Conservation (phyloP, 495 filamentous ascomycete genomes). For the Xylaria palmicola region DNA sequence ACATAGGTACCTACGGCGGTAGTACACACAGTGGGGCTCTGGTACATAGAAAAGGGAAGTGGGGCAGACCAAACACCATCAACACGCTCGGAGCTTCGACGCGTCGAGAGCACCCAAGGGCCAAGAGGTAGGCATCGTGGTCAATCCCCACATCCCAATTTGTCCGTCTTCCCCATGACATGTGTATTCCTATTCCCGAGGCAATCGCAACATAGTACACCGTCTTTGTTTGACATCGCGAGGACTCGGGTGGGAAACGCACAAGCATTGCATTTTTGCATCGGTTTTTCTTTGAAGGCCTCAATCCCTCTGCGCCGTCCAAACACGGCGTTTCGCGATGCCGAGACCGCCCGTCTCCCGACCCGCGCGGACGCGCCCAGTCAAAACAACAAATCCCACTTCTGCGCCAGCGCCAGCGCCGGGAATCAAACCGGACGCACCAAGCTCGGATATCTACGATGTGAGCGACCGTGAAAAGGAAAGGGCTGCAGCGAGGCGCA, state of each 20-base stretch:
- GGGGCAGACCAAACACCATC: slow-evolving; percentile 3
- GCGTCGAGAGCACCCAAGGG: slow-evolving; percentile 6
- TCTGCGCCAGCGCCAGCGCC: slow-evolving; percentile 15
- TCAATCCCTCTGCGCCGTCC: background rate
- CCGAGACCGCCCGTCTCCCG: slow-evolving; percentile 44
- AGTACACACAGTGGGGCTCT: no score
- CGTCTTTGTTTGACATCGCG: no score
- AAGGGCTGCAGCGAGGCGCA: slow-evolving; percentile 22
- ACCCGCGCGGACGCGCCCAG: slow-evolving; percentile 34
- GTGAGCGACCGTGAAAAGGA: slow-evolving; percentile 47
- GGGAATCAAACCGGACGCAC: slow-evolving; percentile 3
- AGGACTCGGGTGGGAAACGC: no score
- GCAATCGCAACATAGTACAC: background rate
- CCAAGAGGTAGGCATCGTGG: slow-evolving; percentile 2
- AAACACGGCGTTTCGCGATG: slow-evolving; percentile 26
- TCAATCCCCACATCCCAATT: slow-evolving; percentile 8
- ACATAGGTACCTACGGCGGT: no score
- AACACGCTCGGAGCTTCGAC: slow-evolving; percentile 13
- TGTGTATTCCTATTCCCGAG: background rate
- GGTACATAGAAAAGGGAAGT: no score
- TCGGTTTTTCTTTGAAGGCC: background rate
- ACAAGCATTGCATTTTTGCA: background rate
- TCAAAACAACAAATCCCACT: slow-evolving; percentile 19
- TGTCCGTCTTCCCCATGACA: background rate
- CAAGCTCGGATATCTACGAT: slow-evolving; percentile 43